Percentiles rank a stretch among this genome's conserved stretches.
Conservation (phyloP, 495 filamentous ascomycete genomes). For the Paragyromitra xinjiangensis region DNA sequence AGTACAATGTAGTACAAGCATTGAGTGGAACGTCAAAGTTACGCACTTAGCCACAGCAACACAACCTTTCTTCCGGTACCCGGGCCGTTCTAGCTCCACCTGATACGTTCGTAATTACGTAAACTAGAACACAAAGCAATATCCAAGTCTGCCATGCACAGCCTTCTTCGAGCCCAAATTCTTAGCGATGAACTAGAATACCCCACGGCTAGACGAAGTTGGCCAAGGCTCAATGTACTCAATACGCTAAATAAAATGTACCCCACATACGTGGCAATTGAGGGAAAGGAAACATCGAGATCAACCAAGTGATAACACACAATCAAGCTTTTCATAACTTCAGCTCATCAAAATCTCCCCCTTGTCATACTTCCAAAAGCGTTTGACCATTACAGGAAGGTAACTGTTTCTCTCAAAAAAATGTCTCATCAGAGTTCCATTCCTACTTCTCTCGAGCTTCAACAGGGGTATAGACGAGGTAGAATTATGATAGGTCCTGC, state of each 20-base stretch:
- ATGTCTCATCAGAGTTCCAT: no score
- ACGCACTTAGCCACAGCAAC: background rate
- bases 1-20: no score
- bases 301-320: background rate
- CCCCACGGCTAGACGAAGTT: background rate
- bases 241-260: background rate
- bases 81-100: background rate
- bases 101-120: background rate
- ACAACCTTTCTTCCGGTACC: background rate
- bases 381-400: no score
- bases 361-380: no score
- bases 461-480: no score
- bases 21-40: no score
- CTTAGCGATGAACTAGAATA: background rate
- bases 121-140: background rate
- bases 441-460: no score
- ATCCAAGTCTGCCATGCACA: background rate
- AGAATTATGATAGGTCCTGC: no score
- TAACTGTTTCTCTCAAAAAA: no score
- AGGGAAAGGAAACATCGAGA: background rate
- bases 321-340: background rate
- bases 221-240: background rate
- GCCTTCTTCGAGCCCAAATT: background rate
- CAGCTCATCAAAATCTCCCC: no score
- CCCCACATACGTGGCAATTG: background rate